Evolutionary conservation across 1,284 basidiomycete species (phyloP), one percentile per base, ranked within the genome.

Genomic region (Apiotrichum sp.): DNA sequence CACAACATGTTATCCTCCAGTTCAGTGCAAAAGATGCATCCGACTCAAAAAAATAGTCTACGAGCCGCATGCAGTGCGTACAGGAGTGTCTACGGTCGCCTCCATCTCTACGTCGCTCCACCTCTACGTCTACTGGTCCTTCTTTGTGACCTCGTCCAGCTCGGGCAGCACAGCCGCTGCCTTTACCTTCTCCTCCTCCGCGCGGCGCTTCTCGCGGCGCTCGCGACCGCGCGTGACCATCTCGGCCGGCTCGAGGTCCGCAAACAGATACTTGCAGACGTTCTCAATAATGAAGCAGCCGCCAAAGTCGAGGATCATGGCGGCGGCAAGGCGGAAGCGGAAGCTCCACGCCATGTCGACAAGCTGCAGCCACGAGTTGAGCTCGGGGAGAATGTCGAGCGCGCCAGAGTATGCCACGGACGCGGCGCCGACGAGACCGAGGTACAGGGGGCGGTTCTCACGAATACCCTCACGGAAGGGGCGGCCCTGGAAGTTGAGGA

Each of bases 291-390:
- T 63, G 81, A 83, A 97, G 69, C 92, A 97, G 0, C 90, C 91
- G 5, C 77, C 83, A 67, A 97, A 96, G 77, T 99, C 95, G 56
- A 86, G 70, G 33, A 88, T 70, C 93, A 98, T 98, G 45, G 84
- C 81, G 10, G 78, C 62, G 1, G 89, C 89, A 57, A 97, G 76
- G 58, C 81, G 82, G 65, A 86, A 60, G 71, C 87, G 88, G 82
- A 96, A 97, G 88, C 91, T 62, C 35, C 73, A 70, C 46, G 84
- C 78, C 92, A 99, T 95, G 74, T 89, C 89, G 32, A 97, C 92
- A 41, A 98, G 86, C 77, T 98, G 95, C 44, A 99, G 80, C 95
- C 95, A 98, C 39, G 88, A 80, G 75, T 96, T 98, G 62, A 98
- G 73, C 76, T 98, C 96, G 1, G 96, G 95, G 70, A 97, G 79